Conservation (phyloP, 1,139 yeast genomes). For the Debaryomycetaceae sp. region DNA sequence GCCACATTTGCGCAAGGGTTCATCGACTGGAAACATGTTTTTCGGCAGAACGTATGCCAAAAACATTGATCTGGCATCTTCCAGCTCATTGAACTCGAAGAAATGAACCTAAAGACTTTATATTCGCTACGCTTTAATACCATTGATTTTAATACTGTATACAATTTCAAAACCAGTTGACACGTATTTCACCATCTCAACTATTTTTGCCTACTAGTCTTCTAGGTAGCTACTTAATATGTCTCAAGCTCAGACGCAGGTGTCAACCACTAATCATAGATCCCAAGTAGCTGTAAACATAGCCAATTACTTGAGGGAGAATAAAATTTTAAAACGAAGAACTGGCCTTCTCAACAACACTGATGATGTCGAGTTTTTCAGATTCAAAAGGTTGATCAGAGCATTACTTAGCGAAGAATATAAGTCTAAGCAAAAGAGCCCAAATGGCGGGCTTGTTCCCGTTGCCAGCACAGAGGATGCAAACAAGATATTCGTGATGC, state of each 20-base stretch:
- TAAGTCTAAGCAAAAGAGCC: constrained; percentile 50
- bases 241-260: constrained; percentile 4
- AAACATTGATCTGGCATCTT: not conserved
- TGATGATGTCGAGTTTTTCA: constrained; percentile 72
- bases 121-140: not conserved
- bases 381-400: constrained; percentile 78
- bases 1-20: not conserved
- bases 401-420: constrained; percentile 77
- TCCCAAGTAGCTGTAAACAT: constrained; percentile 42
- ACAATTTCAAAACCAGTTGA: not conserved
- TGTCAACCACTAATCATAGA: constrained; percentile 13
- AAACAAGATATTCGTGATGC: constrained; percentile 55
- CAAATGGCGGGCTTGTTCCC: constrained; percentile 56
- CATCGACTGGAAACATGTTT: not conserved
- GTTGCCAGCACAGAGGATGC: constrained; percentile 54
- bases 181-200: not conserved
- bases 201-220: not conserved
- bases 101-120: not conserved
- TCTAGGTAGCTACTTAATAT: not conserved
- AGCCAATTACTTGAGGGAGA: constrained; percentile 68
- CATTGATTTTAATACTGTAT: not conserved
- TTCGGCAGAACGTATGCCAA: not conserved
- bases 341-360: constrained; percentile 71
- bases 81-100: not conserved
- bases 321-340: constrained; percentile 68